phyloP scores from a whole-genome alignment of 331 rosid species.

The Prunus yedoensis region DNA sequence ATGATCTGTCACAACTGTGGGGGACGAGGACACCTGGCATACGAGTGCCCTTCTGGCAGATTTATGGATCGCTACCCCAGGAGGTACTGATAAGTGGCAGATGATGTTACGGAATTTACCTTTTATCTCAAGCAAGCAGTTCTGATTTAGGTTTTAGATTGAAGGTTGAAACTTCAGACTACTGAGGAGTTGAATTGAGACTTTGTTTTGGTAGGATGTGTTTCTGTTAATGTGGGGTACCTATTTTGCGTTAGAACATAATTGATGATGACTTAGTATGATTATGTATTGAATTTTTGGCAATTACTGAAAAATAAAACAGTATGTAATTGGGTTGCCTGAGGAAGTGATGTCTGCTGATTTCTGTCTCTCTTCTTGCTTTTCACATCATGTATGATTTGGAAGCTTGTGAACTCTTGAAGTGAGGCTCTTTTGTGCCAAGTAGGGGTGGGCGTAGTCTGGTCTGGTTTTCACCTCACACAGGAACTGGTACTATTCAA shows the following conservation, averaged over 20 bases:
- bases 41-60: conserved; percentile 95
- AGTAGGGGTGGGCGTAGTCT: no score
- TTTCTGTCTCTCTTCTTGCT: neutral
- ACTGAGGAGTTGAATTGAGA: conserved; percentile 15
- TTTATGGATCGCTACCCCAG: conserved; percentile 83
- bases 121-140: neutral
- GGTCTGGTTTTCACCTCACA: no score
- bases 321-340: neutral
- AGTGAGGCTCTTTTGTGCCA: no score
- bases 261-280: neutral
- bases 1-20: conserved; percentile 97
- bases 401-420: no score
- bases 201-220: neutral
- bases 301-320: conserved; percentile 10
- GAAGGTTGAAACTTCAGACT: neutral
- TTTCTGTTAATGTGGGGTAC: conserved; percentile 7
- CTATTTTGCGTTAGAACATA: neutral
- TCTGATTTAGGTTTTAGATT: conserved; percentile 10
- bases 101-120: neutral
- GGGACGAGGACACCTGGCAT: conserved; percentile 95
- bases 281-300: neutral
- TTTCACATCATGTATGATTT: neutral
- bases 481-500: no score
- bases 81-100: conserved; percentile 58
- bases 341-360: neutral